Evolutionary conservation across 1,284 basidiomycete genomes (phyloP), one percentile per base, ranked within the genome.

Genomic region (Phylloporus sp.): DNA sequence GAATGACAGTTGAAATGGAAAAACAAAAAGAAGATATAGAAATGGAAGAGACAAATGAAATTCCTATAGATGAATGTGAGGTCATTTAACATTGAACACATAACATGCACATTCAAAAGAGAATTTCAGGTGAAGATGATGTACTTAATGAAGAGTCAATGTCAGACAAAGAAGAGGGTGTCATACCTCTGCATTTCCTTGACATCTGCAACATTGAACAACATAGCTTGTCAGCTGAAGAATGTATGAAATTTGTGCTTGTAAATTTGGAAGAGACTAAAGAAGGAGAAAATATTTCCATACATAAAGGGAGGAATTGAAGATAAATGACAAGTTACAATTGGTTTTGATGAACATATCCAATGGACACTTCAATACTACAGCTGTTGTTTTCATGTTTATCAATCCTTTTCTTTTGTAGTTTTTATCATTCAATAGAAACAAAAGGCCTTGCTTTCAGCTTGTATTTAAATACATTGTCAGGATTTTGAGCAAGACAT

Each of bases 381-480:
- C 7, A 29, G 47, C 20, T 23, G 20, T 3, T 10, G 39, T 1
- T 63, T 63, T 15, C 29, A 6, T 2, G 66, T 55, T 2, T 70
- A 71, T 29, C 63, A 68, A 65, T 65, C 68, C 0, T 76, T 74
- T 47, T 60, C 68, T 0, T 77, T 77, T 20, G 52, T 72, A 4
- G 56, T 23, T 0, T 75, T 77, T 27, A 56, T 67, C 0, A 73
- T 76, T 17, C 11, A 20, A 1, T 73, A 75, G 15, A 66, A 70
- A 14, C 25, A 68, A 1, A 23, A 76, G 15, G 73, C 67, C n/a
- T n/a, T 73, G 0, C n/a, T 25, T 2, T 73, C 72, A 0, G 72
- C 73, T 0, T 12, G 55, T 0, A 41, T 77, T 1, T 76, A 77
- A 20, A 71, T 76, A 62, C 19, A 63, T 0, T 52, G 49, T 0